Base-by-base conservation (phyloP, 768 basidiomycete species). In the Rhizopogon vesiculosus region DNA sequence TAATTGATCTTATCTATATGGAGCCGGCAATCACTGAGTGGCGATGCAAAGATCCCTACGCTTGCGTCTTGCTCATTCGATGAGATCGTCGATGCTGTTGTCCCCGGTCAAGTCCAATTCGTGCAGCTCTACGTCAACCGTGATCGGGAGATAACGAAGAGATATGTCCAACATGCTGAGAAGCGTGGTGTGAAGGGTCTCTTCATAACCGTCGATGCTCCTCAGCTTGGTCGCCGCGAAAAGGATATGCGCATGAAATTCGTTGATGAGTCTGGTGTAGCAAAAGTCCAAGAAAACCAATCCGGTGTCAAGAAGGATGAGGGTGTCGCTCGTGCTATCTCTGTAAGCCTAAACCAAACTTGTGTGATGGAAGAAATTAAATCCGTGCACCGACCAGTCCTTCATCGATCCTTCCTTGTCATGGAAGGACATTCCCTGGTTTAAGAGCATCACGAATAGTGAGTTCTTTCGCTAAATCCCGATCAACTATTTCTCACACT, bases 221-320 rank as follows among this genome's bases (percentile, higher is more conserved):
- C 96, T 6, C 94, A 97, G 62, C 85, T 98, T 9, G 96, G 96
- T 43, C 83, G 94, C 12, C 81, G 95, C 56, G 94, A 96, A 69
- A 94, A 95, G 56, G 96, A 98, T 66, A 98, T 98, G 94, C 80
- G 96, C 25, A 89, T 89, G 85, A 96, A 93, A 67, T 98, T 98
- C 58, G 88, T 86, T 40, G 70, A 72, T 33, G 70, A 70, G 7
- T 72, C 70, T n/a, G 69, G 72, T 42, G 69, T 70, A 19, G 66
- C 59, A n/a, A 81, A 81, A 66, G 46, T 49, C 15, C 46, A 49
- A 22, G 74, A 73, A n/a, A 71, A 71, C 12, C 69, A 75, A 15
- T 76, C 77, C 29, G 74, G 72, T 29, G 83, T 94, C 43, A 86
- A 94, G 64, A 83, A 89, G 42, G 85, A 89, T 51, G 91, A 97